Percentiles rank a stretch among this genome's conserved stretches.
These are phyloP conservation scores for Spencermartinsiella europaea DNA, from an alignment of 805 yeast species.

Conservation along the genomic window DNA sequence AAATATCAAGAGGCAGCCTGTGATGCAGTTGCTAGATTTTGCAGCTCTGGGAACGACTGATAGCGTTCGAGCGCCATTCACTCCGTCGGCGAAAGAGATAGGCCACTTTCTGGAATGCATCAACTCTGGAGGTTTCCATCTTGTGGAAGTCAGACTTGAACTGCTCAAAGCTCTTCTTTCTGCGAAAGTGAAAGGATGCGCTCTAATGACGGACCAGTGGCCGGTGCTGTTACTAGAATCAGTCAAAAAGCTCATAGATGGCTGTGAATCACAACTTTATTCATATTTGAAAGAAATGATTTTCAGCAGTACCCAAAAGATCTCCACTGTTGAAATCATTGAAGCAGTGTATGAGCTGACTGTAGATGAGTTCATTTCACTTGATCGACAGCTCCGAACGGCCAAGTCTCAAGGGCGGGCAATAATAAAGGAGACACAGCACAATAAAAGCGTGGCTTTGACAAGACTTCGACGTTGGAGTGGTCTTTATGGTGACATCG, in stretches of 20 bases:
- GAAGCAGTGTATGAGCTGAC: constrained; percentile 22
- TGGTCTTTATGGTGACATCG: constrained; percentile 14
- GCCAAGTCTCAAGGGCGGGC: constrained; percentile 10
- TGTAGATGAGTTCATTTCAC: constrained; percentile 18
- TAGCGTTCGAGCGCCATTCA: constrained; percentile 10
- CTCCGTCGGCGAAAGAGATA: constrained; percentile 17
- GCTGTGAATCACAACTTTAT: constrained; percentile 21
- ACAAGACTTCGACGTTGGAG: constrained; percentile 19
- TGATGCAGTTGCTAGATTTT: constrained; percentile 28
- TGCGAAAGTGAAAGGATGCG: constrained; percentile 23
- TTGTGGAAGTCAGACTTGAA: constrained; percentile 36
- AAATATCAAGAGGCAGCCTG: constrained; percentile 7
- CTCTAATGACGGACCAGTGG: constrained; percentile 39
- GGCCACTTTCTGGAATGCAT: constrained; percentile 27
- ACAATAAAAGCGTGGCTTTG: background rate
- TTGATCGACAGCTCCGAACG: constrained; percentile 6
- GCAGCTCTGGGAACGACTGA: constrained; percentile 26
- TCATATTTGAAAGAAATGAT: background rate
- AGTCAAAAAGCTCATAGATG: constrained; percentile 31
- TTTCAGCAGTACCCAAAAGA: background rate
- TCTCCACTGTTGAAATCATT: constrained; percentile 7
- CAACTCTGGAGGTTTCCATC: constrained; percentile 31
- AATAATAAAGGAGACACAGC: constrained; percentile 14
- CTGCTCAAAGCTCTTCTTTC: constrained; percentile 25
- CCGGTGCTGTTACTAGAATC: constrained; percentile 32